A percentile compares a stretch with the other conserved stretches of the same genome.
These are phyloP conservation scores for Metrosideros polymorpha DNA, from an alignment of 441 rosid genomes.

Conservation along the genomic window DNA sequence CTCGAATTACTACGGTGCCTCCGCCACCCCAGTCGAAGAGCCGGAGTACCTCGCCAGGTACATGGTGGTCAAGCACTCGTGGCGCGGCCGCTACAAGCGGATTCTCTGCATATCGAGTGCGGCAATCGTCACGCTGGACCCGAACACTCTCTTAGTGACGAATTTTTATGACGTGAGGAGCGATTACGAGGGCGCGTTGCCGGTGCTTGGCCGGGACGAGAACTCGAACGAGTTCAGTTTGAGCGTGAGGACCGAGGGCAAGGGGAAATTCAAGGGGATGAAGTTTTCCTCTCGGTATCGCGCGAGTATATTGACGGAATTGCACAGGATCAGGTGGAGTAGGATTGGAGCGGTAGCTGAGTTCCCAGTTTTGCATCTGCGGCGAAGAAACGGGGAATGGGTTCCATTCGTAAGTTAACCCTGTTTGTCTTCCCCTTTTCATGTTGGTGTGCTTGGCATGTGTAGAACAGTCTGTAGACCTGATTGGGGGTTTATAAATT, in stretches of 20 bases:
- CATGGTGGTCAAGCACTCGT: slow-evolving; percentile 85
- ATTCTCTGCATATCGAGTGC: slow-evolving; percentile 68
- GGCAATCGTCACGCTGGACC: slow-evolving; percentile 80
- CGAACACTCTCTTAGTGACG: slow-evolving; percentile 66
- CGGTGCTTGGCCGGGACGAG: slow-evolving; percentile 76
- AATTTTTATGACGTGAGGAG: slow-evolving; percentile 63
- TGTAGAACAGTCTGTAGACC: not conserved
- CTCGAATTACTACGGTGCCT: not conserved
- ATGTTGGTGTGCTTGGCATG: not conserved
- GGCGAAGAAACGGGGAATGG: slow-evolving; percentile 80
- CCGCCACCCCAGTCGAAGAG: slow-evolving; percentile 43
- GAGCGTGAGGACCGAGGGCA: slow-evolving; percentile 85
- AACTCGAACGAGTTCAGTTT: slow-evolving; percentile 68
- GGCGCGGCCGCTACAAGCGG: slow-evolving; percentile 98
- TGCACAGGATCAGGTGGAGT: slow-evolving; percentile 75
- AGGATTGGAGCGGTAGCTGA: slow-evolving; percentile 62
- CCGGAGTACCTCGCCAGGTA: slow-evolving; percentile 93
- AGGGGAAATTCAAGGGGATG: slow-evolving; percentile 78
- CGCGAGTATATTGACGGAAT: slow-evolving; percentile 78
- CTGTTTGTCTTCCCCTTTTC: not conserved
- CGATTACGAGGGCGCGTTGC: slow-evolving; percentile 80
- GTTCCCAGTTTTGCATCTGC: slow-evolving; percentile 83
- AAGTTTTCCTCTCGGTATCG: slow-evolving; percentile 80
- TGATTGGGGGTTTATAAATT: not conserved
- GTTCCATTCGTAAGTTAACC: slow-evolving; percentile 57